Evolutionary conservation across 371 early-diverging fungal species (phyloP).

Genomic region (Mortierella sp.): DNA sequence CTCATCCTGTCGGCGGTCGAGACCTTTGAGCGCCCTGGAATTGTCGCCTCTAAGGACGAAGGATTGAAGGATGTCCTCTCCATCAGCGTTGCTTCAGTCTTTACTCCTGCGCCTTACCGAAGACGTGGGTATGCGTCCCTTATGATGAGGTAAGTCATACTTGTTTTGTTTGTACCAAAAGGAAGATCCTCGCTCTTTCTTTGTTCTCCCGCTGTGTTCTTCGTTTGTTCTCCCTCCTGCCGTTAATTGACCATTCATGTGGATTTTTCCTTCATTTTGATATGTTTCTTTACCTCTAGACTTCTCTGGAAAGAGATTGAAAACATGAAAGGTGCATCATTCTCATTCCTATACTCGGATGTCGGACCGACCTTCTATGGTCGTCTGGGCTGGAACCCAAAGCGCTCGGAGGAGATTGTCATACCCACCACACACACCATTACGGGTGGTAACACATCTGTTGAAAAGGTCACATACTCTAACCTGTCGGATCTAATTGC

Average conservation of each 20-base stretch:
- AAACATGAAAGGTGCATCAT: conserved; percentile 22
- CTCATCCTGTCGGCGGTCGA: conserved; percentile 50
- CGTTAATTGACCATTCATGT: neutral
- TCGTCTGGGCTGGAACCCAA: conserved; percentile 59
- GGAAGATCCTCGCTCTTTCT: neutral
- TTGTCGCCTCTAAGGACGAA: conserved; percentile 25
- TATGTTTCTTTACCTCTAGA: conserved; percentile 7
- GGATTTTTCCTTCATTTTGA: neutral
- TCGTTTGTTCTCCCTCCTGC: neutral
- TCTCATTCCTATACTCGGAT: conserved; percentile 60
- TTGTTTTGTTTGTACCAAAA: neutral
- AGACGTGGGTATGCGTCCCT: conserved; percentile 57
- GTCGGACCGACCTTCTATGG: conserved; percentile 60
- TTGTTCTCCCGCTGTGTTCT: neutral
- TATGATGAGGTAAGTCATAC: conserved; percentile 47
- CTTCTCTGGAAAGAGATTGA: conserved; percentile 41
- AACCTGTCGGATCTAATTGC: conserved; percentile 14
- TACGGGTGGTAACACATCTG: neutral
- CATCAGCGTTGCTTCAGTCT: conserved; percentile 61
- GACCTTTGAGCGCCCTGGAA: conserved; percentile 53
- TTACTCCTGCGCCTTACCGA: conserved; percentile 51
- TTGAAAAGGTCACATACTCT: conserved; percentile 20
- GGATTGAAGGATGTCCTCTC: conserved; percentile 38
- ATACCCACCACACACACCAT: conserved; percentile 24
- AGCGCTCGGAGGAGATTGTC: conserved; percentile 44